phyloP scores from a whole-genome alignment of 441 rosid species.

The Daphne laureola region DNA sequence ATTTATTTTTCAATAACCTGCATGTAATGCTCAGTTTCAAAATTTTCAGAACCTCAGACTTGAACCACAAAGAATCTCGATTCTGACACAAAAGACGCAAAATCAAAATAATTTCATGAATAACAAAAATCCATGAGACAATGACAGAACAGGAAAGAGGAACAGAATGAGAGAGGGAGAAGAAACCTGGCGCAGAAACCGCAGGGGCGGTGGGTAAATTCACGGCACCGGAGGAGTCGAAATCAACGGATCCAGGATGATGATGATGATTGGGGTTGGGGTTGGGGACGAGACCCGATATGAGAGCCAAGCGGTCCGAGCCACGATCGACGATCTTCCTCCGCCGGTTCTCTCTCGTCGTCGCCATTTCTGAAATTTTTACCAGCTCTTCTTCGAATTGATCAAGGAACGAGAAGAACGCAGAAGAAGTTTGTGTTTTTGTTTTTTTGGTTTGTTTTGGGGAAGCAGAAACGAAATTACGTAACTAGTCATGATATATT shows the following conservation, averaged over 20 bases:
- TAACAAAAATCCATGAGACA: background rate
- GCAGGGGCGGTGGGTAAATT: conserved; percentile 11
- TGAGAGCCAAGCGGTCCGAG: conserved; percentile 78
- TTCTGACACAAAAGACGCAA: too few relatives aligned
- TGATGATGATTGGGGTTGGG: conserved; percentile 24
- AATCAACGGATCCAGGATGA: background rate
- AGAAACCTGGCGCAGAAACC: conserved; percentile 21
- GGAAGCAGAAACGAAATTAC: too few relatives aligned
- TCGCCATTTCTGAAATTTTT: conserved; percentile 39
- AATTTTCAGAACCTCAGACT: too few relatives aligned
- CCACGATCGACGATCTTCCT: conserved; percentile 72
- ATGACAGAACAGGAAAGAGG: background rate
- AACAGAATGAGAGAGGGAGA: background rate
- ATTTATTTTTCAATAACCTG: too few relatives aligned
- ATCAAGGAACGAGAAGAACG: too few relatives aligned
- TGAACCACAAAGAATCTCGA: too few relatives aligned
- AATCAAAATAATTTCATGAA: background rate
- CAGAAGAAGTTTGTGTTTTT: too few relatives aligned
- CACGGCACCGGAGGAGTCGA: conserved; percentile 25
- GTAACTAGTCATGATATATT: too few relatives aligned
- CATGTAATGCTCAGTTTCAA: too few relatives aligned
- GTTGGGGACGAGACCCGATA: conserved; percentile 49
- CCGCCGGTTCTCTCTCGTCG: conserved; percentile 76
- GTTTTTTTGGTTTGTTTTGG: too few relatives aligned
- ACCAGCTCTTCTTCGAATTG: background rate